These are phyloP conservation scores for Bothriochloa decipiens DNA, from an alignment of 176 grass and related monocot genomes.

Conservation along the genomic window DNA sequence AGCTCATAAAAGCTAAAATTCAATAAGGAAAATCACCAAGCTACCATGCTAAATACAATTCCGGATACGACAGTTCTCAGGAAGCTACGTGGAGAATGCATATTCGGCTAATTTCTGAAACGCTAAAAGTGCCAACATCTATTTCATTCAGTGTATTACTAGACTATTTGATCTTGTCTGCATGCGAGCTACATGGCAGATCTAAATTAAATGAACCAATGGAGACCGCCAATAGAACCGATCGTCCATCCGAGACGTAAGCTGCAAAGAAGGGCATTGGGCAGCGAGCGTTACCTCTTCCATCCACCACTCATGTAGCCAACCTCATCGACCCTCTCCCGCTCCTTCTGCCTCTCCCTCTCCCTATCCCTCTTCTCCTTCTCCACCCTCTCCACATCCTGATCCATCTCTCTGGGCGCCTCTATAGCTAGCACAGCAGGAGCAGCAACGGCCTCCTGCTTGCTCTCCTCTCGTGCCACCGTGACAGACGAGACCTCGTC, in stretches of 20 bases:
- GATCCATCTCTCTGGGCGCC: conserved; percentile 20
- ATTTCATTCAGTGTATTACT: conserved; percentile 12
- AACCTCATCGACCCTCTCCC: conserved; percentile 59
- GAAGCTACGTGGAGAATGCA: conserved; percentile 3
- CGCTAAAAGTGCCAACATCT: not conserved
- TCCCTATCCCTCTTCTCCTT: conserved; percentile 34
- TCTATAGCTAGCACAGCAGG: conserved; percentile 6
- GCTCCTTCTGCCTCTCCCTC: conserved; percentile 44
- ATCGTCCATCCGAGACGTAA: not conserved
- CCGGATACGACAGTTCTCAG: not conserved
- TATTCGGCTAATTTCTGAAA: not conserved
- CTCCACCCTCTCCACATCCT: conserved; percentile 32
- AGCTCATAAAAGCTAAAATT: not conserved
- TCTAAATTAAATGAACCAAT: conserved; percentile 33
- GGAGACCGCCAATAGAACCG: not conserved
- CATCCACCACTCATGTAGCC: conserved; percentile 89
- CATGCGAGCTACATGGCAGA: not conserved
- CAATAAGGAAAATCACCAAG: not conserved
- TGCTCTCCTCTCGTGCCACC: not conserved
- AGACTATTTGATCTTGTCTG: not conserved
- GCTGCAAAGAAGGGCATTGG: not conserved
- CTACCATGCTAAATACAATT: conserved; percentile 21
- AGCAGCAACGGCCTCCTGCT: not conserved
- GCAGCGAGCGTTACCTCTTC: conserved; percentile 74
- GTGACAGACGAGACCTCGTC: conserved; percentile 25